These are phyloP conservation scores for Ramaria sp. DNA, from an alignment of 768 basidiomycete species.

Conservation along the genomic window DNA sequence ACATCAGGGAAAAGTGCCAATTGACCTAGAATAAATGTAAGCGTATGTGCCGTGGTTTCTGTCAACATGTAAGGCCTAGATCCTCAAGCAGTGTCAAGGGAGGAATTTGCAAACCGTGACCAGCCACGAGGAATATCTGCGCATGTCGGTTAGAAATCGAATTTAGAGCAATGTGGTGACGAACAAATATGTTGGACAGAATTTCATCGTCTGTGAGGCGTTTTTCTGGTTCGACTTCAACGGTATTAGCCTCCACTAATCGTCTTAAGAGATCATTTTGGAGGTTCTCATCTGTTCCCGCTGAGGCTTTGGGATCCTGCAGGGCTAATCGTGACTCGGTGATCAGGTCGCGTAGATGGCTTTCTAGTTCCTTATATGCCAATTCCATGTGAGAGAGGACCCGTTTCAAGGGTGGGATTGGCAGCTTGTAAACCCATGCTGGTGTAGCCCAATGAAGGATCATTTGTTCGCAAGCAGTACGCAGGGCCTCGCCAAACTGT, in stretches of 20 bases:
- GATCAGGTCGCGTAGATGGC: constrained; percentile 32
- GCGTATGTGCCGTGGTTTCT: constrained; percentile 39
- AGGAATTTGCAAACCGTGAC: constrained; percentile 26
- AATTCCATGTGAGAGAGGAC: constrained; percentile 19
- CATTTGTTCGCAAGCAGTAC: constrained; percentile 22
- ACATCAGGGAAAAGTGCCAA: constrained; percentile 40
- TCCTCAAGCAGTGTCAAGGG: not conserved
- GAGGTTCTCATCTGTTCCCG: constrained; percentile 15
- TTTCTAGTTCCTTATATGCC: constrained; percentile 26
- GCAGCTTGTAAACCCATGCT: constrained; percentile 14
- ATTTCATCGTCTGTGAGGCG: constrained; percentile 34
- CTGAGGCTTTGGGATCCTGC: constrained; percentile 5
- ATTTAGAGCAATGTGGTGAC: constrained; percentile 9
- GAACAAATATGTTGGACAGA: constrained; percentile 37
- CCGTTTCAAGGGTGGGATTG: constrained; percentile 26
- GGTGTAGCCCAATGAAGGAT: constrained; percentile 20
- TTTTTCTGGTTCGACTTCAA: constrained; percentile 20
- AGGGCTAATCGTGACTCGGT: constrained; percentile 21
- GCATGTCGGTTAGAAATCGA: not conserved
- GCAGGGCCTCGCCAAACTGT: constrained; percentile 19
- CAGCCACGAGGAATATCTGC: constrained; percentile 38
- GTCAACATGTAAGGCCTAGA: not conserved
- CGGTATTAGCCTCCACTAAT: constrained; percentile 37
- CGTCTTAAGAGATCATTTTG: constrained; percentile 32
- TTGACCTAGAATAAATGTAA: constrained; percentile 30